Conservation (phyloP, 257 asterid genomes). For the Anisodus tanguticus region DNA sequence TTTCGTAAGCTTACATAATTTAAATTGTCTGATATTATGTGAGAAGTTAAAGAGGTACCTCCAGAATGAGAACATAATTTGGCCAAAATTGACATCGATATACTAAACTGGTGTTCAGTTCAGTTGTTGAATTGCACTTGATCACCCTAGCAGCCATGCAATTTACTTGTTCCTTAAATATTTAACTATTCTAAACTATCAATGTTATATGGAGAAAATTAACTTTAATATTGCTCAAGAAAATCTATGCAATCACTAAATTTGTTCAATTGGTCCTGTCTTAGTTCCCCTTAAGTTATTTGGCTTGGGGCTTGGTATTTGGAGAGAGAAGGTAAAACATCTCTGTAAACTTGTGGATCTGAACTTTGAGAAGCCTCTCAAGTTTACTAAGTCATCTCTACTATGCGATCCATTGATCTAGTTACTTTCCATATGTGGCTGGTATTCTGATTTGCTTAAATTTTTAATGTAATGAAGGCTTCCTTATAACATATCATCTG, state of each 20-base stretch:
- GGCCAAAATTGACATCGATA: background rate
- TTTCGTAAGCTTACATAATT: background rate
- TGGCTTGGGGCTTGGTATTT: background rate
- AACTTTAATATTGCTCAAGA: background rate
- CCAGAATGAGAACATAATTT: background rate
- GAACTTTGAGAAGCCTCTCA: constrained; percentile 29
- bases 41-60: constrained; percentile 17
- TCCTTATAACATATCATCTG: background rate
- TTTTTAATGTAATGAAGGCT: background rate
- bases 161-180: constrained; percentile 11
- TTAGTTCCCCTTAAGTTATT: constrained; percentile 11
- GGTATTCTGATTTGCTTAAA: constrained; percentile 8
- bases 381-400: background rate
- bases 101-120: background rate
- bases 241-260: background rate
- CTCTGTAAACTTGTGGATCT: constrained; percentile 16
- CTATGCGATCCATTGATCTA: background rate
- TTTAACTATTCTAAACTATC: background rate
- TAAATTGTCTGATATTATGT: background rate
- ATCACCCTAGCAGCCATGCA: constrained; percentile 15
- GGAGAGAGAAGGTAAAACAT: background rate
- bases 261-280: background rate
- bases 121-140: background rate
- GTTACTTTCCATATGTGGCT: background rate
- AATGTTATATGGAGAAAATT: constrained; percentile 6